phyloP scores from a whole-genome alignment of 805 yeast species.

The Metschnikowia bowlesiae region DNA sequence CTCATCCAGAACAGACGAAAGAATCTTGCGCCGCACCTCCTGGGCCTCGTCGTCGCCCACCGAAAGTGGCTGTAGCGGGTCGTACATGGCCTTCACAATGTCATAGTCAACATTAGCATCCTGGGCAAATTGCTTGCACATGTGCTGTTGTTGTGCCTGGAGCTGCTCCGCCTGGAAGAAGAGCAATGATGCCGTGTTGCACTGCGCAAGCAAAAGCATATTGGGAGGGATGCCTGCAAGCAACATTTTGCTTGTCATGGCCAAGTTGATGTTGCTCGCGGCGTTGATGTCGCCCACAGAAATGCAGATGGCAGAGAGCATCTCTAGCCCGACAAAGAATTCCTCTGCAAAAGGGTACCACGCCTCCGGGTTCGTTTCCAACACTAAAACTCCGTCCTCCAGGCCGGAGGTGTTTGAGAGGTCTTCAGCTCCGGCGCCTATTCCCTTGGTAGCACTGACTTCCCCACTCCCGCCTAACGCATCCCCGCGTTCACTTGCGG shows the following conservation, averaged over 20 bases:
- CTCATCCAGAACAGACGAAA: conserved; percentile 18
- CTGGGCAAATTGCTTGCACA: conserved; percentile 22
- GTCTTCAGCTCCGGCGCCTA: not conserved
- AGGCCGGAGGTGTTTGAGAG: not conserved
- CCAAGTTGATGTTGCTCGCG: conserved; percentile 57
- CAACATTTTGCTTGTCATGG: conserved; percentile 70
- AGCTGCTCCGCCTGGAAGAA: conserved; percentile 64
- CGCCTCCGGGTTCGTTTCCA: conserved; percentile 41
- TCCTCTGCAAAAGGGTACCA: conserved; percentile 79
- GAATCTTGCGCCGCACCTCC: conserved; percentile 10
- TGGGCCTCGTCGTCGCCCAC: conserved; percentile 11
- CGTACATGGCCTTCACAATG: conserved; percentile 14
- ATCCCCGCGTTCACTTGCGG: not conserved
- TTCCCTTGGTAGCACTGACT: not conserved
- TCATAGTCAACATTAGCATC: conserved; percentile 23
- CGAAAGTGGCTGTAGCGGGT: conserved; percentile 13
- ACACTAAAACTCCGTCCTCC: conserved; percentile 9
- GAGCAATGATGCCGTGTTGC: conserved; percentile 64
- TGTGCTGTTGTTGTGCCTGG: conserved; percentile 44
- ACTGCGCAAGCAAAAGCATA: conserved; percentile 59
- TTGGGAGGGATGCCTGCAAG: conserved; percentile 63
- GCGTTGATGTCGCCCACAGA: conserved; percentile 61
- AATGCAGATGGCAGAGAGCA: conserved; percentile 66
- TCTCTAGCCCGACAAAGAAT: conserved; percentile 70
- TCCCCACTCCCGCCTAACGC: not conserved